Evolutionary conservation across 2,329 filamentous ascomycete species (phyloP), one percentile per base, ranked within the genome.

Genomic region (Mollisia scopiformis): DNA sequence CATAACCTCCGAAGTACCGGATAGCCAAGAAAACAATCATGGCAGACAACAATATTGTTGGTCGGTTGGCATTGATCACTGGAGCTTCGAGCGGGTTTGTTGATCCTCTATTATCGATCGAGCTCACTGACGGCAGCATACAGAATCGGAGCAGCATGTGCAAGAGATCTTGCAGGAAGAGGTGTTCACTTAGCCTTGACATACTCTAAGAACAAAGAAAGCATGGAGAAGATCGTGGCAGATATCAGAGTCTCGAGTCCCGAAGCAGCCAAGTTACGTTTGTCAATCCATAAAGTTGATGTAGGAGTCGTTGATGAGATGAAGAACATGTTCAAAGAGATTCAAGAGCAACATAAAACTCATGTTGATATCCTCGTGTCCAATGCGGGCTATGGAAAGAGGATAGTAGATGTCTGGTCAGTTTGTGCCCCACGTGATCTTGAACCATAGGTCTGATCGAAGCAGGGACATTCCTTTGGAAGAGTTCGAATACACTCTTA

Each of bases 351-450:
- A 54, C 85, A 89, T 69, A 77, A 68, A 1, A 84, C 85, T 0
- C 84, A 62, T 6, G 63, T 68, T 6, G 66, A 89, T 68, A 88
- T 91, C 23, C 76, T 90, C 2, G 73, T 91, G 27, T 84, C 83
- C 10, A 91, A 91, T 68, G 88, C 88, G 1, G 88, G 87, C 0
- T 82, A 88, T 65, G 87, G 87, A 41, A 86, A 86, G 69, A 79
- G 86, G n/a, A 82, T 87, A 59, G 60, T 66, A 5, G 65, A 71
- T 63, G 54, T 71, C 39, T 67, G 60, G 62, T 65, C 25, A 16
- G 57, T 57, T 11, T 31, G 1, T 11, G n/a, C 2, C 14, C 35
- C 21, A 28, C 35, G 19, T 55, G 43, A 25, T 27, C 31, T 21
- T 37, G 21, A 23, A 23, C 46, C 14, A 28, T 31, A 25, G 53